Conservation (phyloP, 768 basidiomycete species). For the Candolleomyces aberdarensis region DNA sequence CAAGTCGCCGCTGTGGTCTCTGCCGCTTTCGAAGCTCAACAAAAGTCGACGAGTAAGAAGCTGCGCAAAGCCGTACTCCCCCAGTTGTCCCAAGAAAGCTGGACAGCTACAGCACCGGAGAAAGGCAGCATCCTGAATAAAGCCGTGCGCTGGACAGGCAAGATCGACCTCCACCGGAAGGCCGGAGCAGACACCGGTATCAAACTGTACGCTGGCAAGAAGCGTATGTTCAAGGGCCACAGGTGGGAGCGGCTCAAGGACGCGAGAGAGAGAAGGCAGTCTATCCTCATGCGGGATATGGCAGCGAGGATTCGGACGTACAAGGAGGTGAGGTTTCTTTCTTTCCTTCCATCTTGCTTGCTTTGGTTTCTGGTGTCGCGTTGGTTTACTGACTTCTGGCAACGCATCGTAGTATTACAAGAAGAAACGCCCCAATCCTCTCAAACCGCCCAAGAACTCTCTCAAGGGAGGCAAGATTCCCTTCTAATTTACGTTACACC, state of each 20-base stretch:
- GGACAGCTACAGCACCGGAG: not conserved
- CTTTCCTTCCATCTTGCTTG: not conserved
- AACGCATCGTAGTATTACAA: conserved; percentile 38
- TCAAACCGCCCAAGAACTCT: conserved; percentile 44
- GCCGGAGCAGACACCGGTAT: conserved; percentile 55
- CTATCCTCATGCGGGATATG: conserved; percentile 69
- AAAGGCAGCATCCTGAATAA: conserved; percentile 18
- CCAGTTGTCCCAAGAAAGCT: conserved; percentile 2
- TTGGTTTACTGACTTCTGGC: conserved; percentile 2
- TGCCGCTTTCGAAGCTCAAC: conserved; percentile 11
- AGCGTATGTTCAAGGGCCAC: conserved; percentile 93
- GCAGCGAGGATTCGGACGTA: conserved; percentile 58
- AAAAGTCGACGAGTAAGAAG: conserved; percentile 1
- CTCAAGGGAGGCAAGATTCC: conserved; percentile 56
- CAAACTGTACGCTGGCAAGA: conserved; percentile 70
- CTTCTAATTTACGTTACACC: conserved; percentile 38
- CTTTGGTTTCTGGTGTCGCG: not conserved
- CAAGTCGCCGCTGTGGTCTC: not conserved
- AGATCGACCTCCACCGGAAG: conserved; percentile 38
- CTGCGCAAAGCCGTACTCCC: conserved; percentile 1
- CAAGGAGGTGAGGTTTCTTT: conserved; percentile 50
- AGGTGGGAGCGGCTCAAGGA: conserved; percentile 69
- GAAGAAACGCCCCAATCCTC: conserved; percentile 53
- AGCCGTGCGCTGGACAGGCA: conserved; percentile 39
- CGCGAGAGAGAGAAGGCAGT: conserved; percentile 43